A percentile compares a stretch with the other conserved stretches of the same genome.
These are phyloP conservation scores for Lecanicillium sp. DNA, from an alignment of 2,329 filamentous ascomycete genomes.

Conservation along the genomic window DNA sequence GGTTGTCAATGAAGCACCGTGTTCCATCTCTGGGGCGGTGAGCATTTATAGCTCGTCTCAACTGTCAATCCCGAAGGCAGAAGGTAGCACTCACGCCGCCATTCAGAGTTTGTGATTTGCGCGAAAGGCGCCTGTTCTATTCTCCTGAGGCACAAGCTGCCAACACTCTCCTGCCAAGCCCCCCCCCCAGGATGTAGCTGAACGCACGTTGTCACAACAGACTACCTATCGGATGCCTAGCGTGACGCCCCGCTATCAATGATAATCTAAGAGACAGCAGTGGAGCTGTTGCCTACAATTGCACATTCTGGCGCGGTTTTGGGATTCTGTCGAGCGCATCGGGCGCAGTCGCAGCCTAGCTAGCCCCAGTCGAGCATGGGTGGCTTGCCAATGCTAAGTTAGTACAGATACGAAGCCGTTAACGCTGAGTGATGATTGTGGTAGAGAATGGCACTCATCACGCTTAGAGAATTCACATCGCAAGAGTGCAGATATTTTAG, in stretches of 20 bases:
- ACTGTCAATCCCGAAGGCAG: too few species aligned
- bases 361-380: neutral
- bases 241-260: constrained; percentile 1
- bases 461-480: too few species aligned
- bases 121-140: too few species aligned
- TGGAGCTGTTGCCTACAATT: constrained; percentile 11
- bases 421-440: neutral
- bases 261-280: neutral
- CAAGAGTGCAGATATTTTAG: neutral
- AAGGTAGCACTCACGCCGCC: too few species aligned
- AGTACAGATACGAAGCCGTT: neutral
- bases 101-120: too few species aligned
- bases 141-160: too few species aligned
- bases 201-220: constrained; percentile 4
- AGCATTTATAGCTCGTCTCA: too few species aligned
- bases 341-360: constrained; percentile 6
- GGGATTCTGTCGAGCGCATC: neutral
- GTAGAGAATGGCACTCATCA: too few species aligned
- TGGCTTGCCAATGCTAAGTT: neutral
- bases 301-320: neutral
- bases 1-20: too few species aligned
- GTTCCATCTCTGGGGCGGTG: too few species aligned
- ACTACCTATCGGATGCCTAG: constrained; percentile 1
- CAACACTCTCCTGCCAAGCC: too few species aligned
- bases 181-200: constrained; percentile 8